Evolutionary conservation across 2,329 filamentous ascomycete genomes (phyloP).

Genomic region (Cadophora luteo-olivacea): DNA sequence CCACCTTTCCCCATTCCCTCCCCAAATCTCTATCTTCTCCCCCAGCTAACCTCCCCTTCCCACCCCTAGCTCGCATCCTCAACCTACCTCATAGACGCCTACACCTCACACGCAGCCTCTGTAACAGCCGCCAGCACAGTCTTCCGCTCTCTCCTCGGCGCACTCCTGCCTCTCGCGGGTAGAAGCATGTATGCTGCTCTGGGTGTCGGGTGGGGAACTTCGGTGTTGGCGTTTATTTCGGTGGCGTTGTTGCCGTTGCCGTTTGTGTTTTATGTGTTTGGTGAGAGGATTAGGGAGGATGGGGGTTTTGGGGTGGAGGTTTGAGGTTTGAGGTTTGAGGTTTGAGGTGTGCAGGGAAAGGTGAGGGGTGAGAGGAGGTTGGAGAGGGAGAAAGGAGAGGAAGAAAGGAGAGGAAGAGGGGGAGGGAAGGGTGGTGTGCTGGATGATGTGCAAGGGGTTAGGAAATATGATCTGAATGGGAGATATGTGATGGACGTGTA

Average conservation of each 20-base stretch:
- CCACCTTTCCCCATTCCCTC: neutral
- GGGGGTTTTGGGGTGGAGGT: too few species aligned
- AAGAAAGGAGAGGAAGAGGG: neutral
- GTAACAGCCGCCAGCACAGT: slow-evolving; percentile 59
- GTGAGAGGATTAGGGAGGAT: neutral
- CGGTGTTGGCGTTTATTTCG: slow-evolving; percentile 55
- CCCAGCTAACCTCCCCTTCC: neutral
- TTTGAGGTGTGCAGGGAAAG: too few species aligned
- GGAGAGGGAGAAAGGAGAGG: too few species aligned
- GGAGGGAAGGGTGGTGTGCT: neutral
- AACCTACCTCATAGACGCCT: slow-evolving; percentile 52
- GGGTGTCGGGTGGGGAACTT: slow-evolving; percentile 53
- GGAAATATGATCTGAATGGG: too few species aligned
- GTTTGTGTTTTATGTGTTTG: neutral
- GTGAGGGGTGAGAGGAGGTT: too few species aligned
- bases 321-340: too few species aligned
- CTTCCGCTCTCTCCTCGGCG: slow-evolving; percentile 51
- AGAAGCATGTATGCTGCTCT: slow-evolving; percentile 50
- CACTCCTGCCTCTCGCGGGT: slow-evolving; percentile 57
- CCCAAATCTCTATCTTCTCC: neutral
- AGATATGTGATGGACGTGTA: too few species aligned
- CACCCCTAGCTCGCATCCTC: slow-evolving; percentile 47
- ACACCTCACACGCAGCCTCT: slow-evolving; percentile 47
- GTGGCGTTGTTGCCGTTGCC: slow-evolving; percentile 44
- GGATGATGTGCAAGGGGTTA: neutral